Base-by-base conservation (phyloP, 2,329 filamentous ascomycete species). In the Aureobasidium subglaciale region DNA sequence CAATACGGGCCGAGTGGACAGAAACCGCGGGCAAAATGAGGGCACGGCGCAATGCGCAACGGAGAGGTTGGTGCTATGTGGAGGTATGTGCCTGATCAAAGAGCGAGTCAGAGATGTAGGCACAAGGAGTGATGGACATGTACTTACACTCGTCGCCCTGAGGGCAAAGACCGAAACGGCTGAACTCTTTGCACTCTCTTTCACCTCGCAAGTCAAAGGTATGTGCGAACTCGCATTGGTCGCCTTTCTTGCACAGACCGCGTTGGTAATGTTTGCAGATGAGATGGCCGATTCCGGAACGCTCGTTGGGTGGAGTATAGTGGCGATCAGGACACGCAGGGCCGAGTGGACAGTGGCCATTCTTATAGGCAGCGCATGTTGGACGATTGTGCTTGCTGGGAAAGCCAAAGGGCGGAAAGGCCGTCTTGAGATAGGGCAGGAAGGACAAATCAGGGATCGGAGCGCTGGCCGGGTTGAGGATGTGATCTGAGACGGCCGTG, bases 211-310 rank as follows among this genome's bases (percentile, higher is more conserved):
- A 81, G 74, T 99, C 97, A 78, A 96, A 99, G 74, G 97, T 93
- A 78, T 99, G 93, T 46, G 97, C 78, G 67, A 97, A 99, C 76
- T 99, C 93, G 83, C 93, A 99, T 63, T 85, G 83, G 68, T 96
- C 87, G 65, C 92, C 93, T 74, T 97, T 97, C 70, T 99, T 99
- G 79, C 93, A 99, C 18, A 99, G 83, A 0, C 91, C 92, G 61
- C 95, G 88, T 67, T 97, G 84, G 85, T 93, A 97, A 78, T 97
- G 93, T 76, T 99, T 99, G 83, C 93, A 99, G 59, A 99, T 92
- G 15, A 97, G 83, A 55, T 68, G 64, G n/a, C 62, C 61, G 56
- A 68, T 65, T 15, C 64, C 65, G 5, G 61, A 63, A 15, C 64
- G 62, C 48, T 67, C 65, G 56, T 61, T 67, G 82, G 75, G 76